Base-by-base conservation (phyloP, 2,329 filamentous ascomycete genomes). In the Microdochium trichocladiopsis region DNA sequence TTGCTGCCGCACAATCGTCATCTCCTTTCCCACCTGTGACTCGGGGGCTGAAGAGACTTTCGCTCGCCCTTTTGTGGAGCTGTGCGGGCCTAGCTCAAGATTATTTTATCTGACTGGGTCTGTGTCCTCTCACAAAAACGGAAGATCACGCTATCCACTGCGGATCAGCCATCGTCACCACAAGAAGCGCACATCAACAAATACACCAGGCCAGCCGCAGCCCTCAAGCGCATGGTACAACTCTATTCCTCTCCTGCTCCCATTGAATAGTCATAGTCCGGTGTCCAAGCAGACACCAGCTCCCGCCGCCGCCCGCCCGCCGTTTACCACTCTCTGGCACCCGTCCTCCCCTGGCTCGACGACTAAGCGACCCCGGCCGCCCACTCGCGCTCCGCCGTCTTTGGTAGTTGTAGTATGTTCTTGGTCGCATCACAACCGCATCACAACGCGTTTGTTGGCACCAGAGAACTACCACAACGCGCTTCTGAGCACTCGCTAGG, bases 121-220 rank as follows among this genome's bases (percentile, higher is more conserved):
- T 55, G 54, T 57, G 58, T 51, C 60, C 23, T 52, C 52, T 58
- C 53, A 57, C 56, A 56, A 55, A 52, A 52, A 48, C 53, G 52
- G 53, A 61, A 58, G 64, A 64, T 63, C 65, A 61, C 67, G 61
- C 66, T 65, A 66, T 58, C 53, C 57, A 53, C 58, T 57, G 57
- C 60, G 59, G 60, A 62, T 64, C 63, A 62, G 48, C 58, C 55
- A 63, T 58, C 56, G 57, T 62, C 58, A 59, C 58, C 53, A 55
- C 60, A 56, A 57, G 62, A 58, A 58, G 56, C 65, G 61, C 63
- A 45, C 61, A 61, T 63, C 61, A 60, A 67, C 67, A 67, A 67
- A 70, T 67, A 68, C 63, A 62, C 64, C 64, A 64, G 61, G 61
- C 55, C 58, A 63, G 65, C 66, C 63, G 66, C 67, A 62, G 58